Percentiles rank a stretch among this genome's conserved stretches.
phyloP scores from a whole-genome alignment of 352 stramenopile genomes.

The Thalassiosira hispida region DNA sequence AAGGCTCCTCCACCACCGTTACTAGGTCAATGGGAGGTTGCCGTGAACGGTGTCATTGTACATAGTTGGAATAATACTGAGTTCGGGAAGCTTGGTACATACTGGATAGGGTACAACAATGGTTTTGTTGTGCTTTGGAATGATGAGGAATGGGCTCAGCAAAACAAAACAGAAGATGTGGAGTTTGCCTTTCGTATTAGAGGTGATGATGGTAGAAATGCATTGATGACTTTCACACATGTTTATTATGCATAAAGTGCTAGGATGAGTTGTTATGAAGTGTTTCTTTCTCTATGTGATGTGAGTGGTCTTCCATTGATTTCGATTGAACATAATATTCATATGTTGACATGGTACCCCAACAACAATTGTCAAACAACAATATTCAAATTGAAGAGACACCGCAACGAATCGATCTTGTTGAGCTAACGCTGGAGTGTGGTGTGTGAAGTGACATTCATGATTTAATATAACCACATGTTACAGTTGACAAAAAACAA shows the following conservation, averaged over 20 bases:
- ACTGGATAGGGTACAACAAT: conserved; percentile 38
- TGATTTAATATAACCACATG: too few species aligned
- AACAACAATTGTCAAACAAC: too few species aligned
- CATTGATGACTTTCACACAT: conserved; percentile 56
- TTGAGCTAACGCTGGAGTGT: too few species aligned
- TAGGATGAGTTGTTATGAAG: too few species aligned
- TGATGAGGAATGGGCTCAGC: conserved; percentile 33
- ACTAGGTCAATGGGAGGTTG: conserved; percentile 33
- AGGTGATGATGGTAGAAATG: conserved; percentile 46
- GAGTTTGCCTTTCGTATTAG: conserved; percentile 74
- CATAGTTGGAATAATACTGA: conserved; percentile 19
- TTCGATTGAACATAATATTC: too few species aligned
- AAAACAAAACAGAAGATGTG: conserved; percentile 60
- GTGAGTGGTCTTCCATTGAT: too few species aligned
- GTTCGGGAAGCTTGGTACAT: conserved; percentile 13
- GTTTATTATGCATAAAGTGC: conserved; percentile 44
- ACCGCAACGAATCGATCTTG: too few species aligned
- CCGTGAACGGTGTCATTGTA: conserved; percentile 40
- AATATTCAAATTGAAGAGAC: too few species aligned
- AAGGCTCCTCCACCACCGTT: conserved; percentile 32
- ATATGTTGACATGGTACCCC: too few species aligned
- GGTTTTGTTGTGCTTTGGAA: conserved; percentile 31
- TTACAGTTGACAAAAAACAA: too few species aligned
- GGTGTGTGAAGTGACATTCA: too few species aligned
- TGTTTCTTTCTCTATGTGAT: too few species aligned